phyloP scores from a whole-genome alignment of 1,284 basidiomycete genomes.

The Coniferiporia weirii region DNA sequence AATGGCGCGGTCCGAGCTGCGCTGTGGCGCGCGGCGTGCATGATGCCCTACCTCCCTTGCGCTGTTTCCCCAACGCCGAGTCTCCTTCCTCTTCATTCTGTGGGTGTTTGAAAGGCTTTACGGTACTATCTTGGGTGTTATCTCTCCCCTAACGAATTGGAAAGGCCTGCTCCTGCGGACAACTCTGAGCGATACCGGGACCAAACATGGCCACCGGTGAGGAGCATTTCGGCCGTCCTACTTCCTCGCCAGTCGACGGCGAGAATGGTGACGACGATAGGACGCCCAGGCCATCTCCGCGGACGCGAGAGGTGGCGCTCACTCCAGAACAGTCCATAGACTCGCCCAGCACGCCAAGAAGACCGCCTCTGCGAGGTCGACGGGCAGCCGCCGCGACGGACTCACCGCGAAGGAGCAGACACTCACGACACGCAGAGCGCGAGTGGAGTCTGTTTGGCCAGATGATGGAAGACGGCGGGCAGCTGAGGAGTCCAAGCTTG shows the following conservation, averaged over 20 bases:
- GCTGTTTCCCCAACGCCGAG: not conserved
- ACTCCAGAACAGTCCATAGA: not conserved
- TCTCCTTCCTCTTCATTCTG: not conserved
- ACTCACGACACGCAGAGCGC: conserved; percentile 19
- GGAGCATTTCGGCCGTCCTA: not conserved
- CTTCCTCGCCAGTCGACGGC: not conserved
- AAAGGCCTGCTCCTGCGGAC: not conserved
- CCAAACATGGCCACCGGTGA: not conserved
- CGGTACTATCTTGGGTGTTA: not conserved
- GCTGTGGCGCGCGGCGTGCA: too few relatives aligned
- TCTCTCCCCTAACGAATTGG: not conserved
- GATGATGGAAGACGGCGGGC: conserved; percentile 61
- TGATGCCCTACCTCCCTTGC: too few relatives aligned
- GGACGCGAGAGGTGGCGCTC: not conserved
- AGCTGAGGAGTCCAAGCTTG: conserved; percentile 27
- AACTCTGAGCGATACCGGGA: not conserved
- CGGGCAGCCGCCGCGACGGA: not conserved
- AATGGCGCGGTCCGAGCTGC: too few relatives aligned
- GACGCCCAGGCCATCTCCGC: not conserved
- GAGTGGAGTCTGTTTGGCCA: conserved; percentile 71
- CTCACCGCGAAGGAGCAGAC: not conserved
- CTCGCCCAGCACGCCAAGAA: not conserved
- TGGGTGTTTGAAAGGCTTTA: not conserved
- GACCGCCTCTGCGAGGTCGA: not conserved
- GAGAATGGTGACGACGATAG: not conserved